Evolutionary conservation across 208 protist species (phyloP).

Genomic region (Leishmania tarentolae): DNA sequence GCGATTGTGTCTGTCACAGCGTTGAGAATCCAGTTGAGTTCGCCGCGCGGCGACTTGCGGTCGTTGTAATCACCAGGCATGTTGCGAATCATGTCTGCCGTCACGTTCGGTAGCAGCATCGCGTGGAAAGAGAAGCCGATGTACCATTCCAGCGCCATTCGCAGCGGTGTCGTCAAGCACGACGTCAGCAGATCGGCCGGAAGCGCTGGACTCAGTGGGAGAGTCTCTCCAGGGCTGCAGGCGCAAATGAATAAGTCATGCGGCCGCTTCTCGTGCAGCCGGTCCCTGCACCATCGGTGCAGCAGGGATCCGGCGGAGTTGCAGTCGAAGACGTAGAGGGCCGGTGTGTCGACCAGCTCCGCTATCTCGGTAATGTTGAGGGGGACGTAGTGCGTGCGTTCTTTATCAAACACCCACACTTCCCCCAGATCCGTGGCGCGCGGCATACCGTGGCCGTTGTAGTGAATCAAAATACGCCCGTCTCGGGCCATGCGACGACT

Average conservation of each 20-base stretch:
- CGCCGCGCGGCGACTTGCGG: slow-evolving; percentile 93
- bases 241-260: slow-evolving; percentile 96
- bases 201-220: slow-evolving; percentile 97
- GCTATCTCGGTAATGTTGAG: slow-evolving; percentile 96
- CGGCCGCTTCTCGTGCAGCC: slow-evolving; percentile 63
- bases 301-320: slow-evolving; percentile 92
- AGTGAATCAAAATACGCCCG: slow-evolving; percentile 97
- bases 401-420: slow-evolving; percentile 98
- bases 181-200: slow-evolving; percentile 99
- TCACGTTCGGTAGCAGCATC: slow-evolving; percentile 86
- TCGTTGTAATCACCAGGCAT: slow-evolving; percentile 75
- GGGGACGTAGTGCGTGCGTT: slow-evolving; percentile 98
- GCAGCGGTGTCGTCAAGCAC: slow-evolving; percentile 98
- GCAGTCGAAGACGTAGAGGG: slow-evolving; percentile 99
- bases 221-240: slow-evolving; percentile 92
- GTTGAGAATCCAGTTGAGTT: slow-evolving; percentile 99
- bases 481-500: slow-evolving; percentile 83
- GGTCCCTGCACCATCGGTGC: slow-evolving; percentile 76
- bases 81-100: slow-evolving; percentile 85
- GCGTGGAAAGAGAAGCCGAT: slow-evolving; percentile 75
- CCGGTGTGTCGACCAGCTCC: slow-evolving; percentile 92
- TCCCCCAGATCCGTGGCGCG: slow-evolving; percentile 96
- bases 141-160: slow-evolving; percentile 96
- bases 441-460: slow-evolving; percentile 99
- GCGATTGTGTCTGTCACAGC: slow-evolving; percentile 99